Evolutionary conservation across 768 basidiomycete genomes (phyloP), one percentile per base, ranked within the genome.

Genomic region (Xerocomellus chrysenteron): DNA sequence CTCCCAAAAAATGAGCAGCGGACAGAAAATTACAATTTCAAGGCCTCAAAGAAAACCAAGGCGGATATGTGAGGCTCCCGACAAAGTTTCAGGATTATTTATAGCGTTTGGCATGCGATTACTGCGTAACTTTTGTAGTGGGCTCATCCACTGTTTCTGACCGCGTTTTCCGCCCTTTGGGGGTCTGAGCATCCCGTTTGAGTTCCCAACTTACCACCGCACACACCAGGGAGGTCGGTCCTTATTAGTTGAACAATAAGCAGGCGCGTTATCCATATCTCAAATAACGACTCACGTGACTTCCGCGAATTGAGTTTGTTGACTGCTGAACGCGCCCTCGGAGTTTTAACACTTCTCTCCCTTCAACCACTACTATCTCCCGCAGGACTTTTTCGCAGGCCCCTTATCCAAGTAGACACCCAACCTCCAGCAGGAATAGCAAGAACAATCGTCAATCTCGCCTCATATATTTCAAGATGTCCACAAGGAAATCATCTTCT

Each of bases 321-420:
- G 71, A 72, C 72, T 71, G 68, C 72, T 68, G 59, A 66, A 73
- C 71, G 70, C 71, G 70, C 68, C 64, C 71, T 72, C 73, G 73
- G 73, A 74, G 73, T 75, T 74, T 75, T 52, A 74, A 74, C 73
- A 70, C 65, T 56, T 65, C 71, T 69, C 71, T 74, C 67, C 67
- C 67, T 72, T 73, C 66, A 74, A 81, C 80, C 77, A 78, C 78
- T 73, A 81, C 73, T 74, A 76, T 76, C 80, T 72, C 59, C 65
- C 64, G 59, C 60, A 57, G 60, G 61, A 65, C 64, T 57, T 62
- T 63, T 54, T 56, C 50, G 60, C 51, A 47, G 52, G 58, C 37
- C 59, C 55, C 58, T 49, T 53, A 44, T 58, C 51, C 57, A 12
- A 55, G 24, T 56, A 44, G 54, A 57, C 65, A 59, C 55, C 28